Conservation (phyloP, 1,284 basidiomycete genomes). For the Moesziomyces sp. region DNA sequence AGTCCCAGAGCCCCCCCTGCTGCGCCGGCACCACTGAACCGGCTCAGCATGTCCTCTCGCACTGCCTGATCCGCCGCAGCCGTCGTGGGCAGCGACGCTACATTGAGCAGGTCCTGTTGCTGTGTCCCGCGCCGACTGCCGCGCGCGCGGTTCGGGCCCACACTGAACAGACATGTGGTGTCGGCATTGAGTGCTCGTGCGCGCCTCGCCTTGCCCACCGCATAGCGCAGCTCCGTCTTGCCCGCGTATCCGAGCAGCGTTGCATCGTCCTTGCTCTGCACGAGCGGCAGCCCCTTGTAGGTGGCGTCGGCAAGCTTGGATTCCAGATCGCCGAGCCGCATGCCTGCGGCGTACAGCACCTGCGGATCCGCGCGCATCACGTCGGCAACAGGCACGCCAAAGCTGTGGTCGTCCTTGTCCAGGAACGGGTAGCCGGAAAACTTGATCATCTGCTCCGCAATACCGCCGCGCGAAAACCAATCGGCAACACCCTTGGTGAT, state of each 20-base stretch:
- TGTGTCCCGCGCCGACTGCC: conserved; percentile 1
- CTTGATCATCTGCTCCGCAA: conserved; percentile 95
- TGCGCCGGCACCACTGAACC: conserved; percentile 20
- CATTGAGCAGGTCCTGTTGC: conserved; percentile 32
- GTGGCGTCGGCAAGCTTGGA: conserved; percentile 57
- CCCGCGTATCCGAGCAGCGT: conserved; percentile 89
- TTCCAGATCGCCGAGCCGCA: conserved; percentile 79
- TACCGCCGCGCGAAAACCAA: conserved; percentile 88
- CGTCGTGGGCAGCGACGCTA: conserved; percentile 32
- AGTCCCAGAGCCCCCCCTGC: conserved; percentile 17
- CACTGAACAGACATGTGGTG: conserved; percentile 58
- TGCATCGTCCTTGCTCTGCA: conserved; percentile 71
- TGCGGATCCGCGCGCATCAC: conserved; percentile 87
- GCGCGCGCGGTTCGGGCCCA: conserved; percentile 16
- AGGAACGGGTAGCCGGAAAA: conserved; percentile 98
- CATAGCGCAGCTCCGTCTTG: conserved; percentile 83
- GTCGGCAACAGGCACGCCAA: conserved; percentile 85
- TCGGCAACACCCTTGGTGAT: conserved; percentile 99
- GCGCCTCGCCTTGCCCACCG: conserved; percentile 75
- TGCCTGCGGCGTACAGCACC: conserved; percentile 79
- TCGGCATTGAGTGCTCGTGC: conserved; percentile 37
- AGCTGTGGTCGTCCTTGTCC: conserved; percentile 81
- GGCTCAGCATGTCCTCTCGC: conserved; percentile 34
- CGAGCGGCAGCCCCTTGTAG: conserved; percentile 92
- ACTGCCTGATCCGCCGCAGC: conserved; percentile 35